Conservation (phyloP, 2,329 filamentous ascomycete species). For the Dothistroma septosporum region DNA sequence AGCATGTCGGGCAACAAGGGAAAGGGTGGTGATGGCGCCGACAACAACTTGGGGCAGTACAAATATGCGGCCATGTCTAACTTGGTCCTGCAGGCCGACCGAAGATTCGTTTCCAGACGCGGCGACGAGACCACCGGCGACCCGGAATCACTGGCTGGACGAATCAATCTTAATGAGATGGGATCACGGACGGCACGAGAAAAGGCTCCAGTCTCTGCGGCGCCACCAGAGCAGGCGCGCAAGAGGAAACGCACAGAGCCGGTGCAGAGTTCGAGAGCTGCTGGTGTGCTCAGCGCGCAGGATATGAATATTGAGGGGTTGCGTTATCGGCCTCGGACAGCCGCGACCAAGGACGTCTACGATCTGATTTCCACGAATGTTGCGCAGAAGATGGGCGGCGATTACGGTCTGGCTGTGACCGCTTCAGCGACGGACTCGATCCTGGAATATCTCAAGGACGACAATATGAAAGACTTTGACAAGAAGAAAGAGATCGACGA, state of each 20-base stretch:
- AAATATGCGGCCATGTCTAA: constrained; percentile 70
- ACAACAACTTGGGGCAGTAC: constrained; percentile 37
- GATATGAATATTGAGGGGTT: constrained; percentile 89
- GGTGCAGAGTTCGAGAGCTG: constrained; percentile 60
- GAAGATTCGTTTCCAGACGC: constrained; percentile 86
- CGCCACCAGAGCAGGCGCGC: constrained; percentile 60
- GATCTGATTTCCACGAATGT: constrained; percentile 91
- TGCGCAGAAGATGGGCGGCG: constrained; percentile 81
- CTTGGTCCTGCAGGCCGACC: constrained; percentile 99
- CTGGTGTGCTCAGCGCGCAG: constrained; percentile 75
- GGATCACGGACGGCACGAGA: constrained; percentile 78
- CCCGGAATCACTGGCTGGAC: constrained; percentile 91
- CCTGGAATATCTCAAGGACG: constrained; percentile 88
- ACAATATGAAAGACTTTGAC: constrained; percentile 92
- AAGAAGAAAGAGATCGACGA: constrained; percentile 98
- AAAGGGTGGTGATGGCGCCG: constrained; percentile 31
- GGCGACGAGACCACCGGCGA: constrained; percentile 95
- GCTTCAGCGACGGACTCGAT: constrained; percentile 90
- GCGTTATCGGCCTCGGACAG: constrained; percentile 84
- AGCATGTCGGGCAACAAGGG: constrained; percentile 33
- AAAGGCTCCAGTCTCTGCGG: constrained; percentile 64
- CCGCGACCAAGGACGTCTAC: constrained; percentile 86
- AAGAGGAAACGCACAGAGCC: constrained; percentile 77
- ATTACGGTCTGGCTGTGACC: constrained; percentile 87
- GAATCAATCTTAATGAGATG: constrained; percentile 93